Evolutionary conservation across 2,329 filamentous ascomycete species (phyloP).

Genomic region (Talaromyces sp.): DNA sequence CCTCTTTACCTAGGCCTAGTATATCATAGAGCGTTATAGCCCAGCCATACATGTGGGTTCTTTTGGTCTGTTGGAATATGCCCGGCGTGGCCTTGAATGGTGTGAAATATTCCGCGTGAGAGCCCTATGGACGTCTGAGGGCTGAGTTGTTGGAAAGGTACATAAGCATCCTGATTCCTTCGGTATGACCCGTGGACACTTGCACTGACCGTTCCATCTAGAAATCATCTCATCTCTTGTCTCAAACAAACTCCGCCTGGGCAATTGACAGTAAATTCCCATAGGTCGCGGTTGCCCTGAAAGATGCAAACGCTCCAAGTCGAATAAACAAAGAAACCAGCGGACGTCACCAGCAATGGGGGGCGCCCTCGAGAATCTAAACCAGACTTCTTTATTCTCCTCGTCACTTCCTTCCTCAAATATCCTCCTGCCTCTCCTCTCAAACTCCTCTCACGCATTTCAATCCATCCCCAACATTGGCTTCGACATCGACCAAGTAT

Average conservation of each 20-base stretch:
- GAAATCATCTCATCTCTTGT: too few species aligned
- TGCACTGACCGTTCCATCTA: too few species aligned
- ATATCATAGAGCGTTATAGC: neutral
- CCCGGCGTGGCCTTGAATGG: neutral
- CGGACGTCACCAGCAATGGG: neutral
- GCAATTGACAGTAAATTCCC: neutral
- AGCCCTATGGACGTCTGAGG: neutral
- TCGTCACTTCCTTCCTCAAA: neutral
- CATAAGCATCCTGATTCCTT: neutral
- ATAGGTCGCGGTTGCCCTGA: neutral
- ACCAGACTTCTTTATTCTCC: neutral
- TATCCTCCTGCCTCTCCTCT: conserved; percentile 12
- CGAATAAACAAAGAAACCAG: neutral
- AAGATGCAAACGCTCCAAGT: neutral
- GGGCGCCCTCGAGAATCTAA: neutral
- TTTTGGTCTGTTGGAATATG: neutral
- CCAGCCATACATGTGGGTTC: neutral
- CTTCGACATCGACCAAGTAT: neutral
- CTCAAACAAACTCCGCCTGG: too few species aligned
- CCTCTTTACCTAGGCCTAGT: neutral
- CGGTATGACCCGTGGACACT: neutral
- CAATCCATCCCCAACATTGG: neutral
- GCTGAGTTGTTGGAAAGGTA: neutral
- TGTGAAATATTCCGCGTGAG: neutral
- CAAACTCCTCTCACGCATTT: neutral